Percentiles rank a stretch among this genome's conserved stretches.
These are phyloP conservation scores for Phyllosticta citrichinensis DNA, from an alignment of 2,329 filamentous ascomycete genomes.

Conservation along the genomic window DNA sequence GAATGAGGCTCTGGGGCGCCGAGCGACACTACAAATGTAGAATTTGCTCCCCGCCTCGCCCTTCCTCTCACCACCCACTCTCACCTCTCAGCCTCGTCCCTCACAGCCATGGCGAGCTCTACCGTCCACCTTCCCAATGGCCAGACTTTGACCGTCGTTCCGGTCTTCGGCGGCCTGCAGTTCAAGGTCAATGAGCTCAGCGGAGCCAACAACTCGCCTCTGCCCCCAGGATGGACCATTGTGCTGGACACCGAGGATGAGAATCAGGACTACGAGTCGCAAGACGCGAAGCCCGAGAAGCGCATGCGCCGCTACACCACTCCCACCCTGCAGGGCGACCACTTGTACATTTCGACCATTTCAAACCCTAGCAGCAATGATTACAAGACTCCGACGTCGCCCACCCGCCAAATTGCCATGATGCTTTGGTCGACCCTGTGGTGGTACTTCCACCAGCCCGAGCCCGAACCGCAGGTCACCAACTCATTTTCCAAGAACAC, in stretches of 20 bases:
- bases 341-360: conserved; percentile 84
- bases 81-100: background rate
- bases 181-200: conserved; percentile 77
- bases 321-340: conserved; percentile 70
- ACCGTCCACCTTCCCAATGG: conserved; percentile 74
- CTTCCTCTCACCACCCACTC: background rate
- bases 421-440: conserved; percentile 92
- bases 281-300: conserved; percentile 16
- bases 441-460: conserved; percentile 92
- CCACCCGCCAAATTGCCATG: conserved; percentile 85
- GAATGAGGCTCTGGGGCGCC: background rate
- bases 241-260: conserved; percentile 61
- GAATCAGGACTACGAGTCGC: conserved; percentile 17
- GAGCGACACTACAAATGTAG: background rate
- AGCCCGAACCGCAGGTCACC: conserved; percentile 55
- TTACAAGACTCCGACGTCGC: conserved; percentile 68
- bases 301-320: conserved; percentile 55
- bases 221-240: conserved; percentile 83
- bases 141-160: conserved; percentile 67
- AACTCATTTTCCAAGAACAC: conserved; percentile 56
- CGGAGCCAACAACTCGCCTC: conserved; percentile 52
- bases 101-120: conserved; percentile 30
- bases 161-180: conserved; percentile 82
- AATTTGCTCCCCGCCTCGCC: background rate
- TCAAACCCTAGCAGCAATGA: conserved; percentile 72